Base-by-base conservation (phyloP, 2,329 filamentous ascomycete species). In the Alternaria metachromatica region DNA sequence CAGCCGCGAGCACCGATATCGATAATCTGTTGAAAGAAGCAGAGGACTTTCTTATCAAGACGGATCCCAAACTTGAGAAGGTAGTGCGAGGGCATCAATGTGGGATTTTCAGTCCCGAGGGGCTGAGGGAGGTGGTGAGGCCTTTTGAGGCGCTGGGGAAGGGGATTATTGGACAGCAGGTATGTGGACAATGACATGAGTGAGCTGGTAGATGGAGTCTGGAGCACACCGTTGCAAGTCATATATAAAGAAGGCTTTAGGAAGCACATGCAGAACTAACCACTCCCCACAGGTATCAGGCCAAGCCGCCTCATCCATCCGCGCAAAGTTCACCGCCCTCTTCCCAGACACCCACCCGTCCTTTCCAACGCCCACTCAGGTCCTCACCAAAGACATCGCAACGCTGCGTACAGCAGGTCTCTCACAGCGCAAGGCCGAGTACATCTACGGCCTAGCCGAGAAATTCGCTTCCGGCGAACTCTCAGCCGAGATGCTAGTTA, bases 371-470 rank as follows among this genome's bases (percentile, higher is more conserved):
- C 95, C 96, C 0, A 86, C 88, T 1, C 85, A 93, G 68, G 92
- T 98, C 8, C 87, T 88, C 0, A 78, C 82, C 9, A 87, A 84
- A 55, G 81, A 89, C 18, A 43, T 78, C 8, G 82, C 97, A 30
- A 86, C 82, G 4, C 86, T 99, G 9, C 91, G 95, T 28, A 90
- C 91, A 8, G 96, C 95, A 1, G 96, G 96, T 0, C 87, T 99
- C 54, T 97, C 93, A 4, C 92, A 96, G 81, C 89, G 96, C 62
- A 99, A 99, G 82, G 96, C 96, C 50, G 96, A 98, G 82, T 99
- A 99, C 80, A 89, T 98, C 64, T 87, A 90, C 58, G 95, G 95
- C 0, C 84, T 99, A 6, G 93, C 94, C 0, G 86, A 90, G 74
- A 94, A 94, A 78, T 98, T 98, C 76, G 83, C 82, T 1, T 84